Percentiles rank a stretch among this genome's conserved stretches.
Conservation (phyloP, 129 eudicot species). For the Rutidosis leptorrhynchoides region DNA sequence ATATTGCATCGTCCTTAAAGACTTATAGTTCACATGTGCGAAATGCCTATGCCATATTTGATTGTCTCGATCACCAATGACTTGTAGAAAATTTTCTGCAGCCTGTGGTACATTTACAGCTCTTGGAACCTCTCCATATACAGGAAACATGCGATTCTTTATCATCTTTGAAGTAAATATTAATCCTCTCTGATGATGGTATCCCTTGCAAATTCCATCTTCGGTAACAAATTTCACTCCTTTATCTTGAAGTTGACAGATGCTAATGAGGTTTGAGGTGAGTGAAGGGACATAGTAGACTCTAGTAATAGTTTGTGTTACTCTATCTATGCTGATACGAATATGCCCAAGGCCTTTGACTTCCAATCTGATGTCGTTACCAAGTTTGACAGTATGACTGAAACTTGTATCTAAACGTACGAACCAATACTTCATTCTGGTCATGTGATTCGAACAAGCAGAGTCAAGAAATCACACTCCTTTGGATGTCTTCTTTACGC, state of each 20-base stretch:
- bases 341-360: not conserved
- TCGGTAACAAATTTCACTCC: not conserved
- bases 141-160: not conserved
- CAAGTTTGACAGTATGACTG: too few relatives aligned
- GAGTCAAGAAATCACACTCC: slow-evolving; percentile 1
- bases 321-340: not conserved
- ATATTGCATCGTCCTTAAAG: not conserved
- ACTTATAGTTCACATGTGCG: not conserved
- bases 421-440: not conserved
- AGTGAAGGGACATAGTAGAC: not conserved
- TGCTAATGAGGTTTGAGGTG: not conserved
- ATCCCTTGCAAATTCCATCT: not conserved
- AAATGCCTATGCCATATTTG: not conserved
- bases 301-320: not conserved
- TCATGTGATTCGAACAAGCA: not conserved
- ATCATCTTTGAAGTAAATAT: slow-evolving; percentile 1
- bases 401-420: too few relatives aligned
- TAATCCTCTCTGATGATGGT: not conserved
- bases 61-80: not conserved
- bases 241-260: slow-evolving; percentile 2
- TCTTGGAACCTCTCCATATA: not conserved
- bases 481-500: not conserved
- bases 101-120: too few relatives aligned
- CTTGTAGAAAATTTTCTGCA: not conserved
- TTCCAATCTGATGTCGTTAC: not conserved